Percentiles rank a stretch among this genome's conserved stretches.
Conservation (phyloP, 2,329 filamentous ascomycete species). For the Purpureocillium lavendulum region DNA sequence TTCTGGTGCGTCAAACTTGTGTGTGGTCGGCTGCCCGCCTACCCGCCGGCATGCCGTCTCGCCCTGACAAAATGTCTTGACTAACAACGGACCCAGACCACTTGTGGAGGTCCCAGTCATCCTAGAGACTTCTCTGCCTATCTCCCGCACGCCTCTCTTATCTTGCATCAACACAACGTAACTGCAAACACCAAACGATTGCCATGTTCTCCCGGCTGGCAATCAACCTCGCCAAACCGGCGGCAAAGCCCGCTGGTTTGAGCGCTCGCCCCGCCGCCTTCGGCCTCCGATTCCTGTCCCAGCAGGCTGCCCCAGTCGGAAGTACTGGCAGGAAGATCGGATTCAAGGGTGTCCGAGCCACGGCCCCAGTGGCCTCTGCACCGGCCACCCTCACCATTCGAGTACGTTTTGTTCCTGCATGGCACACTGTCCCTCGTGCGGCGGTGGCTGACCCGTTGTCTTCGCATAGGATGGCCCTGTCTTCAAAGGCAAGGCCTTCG, state of each 20-base stretch:
- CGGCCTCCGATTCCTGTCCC: slow-evolving; percentile 25
- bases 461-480: slow-evolving; percentile 72
- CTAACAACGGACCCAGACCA: slow-evolving; percentile 21
- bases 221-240: slow-evolving; percentile 42
- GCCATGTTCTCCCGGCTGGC: slow-evolving; percentile 55
- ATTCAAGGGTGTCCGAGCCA: slow-evolving; percentile 47
- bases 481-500: slow-evolving; percentile 94
- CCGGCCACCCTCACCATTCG: slow-evolving; percentile 88
- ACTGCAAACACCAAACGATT: slow-evolving; percentile 9
- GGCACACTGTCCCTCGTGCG: neutral
- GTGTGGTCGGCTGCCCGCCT: slow-evolving; percentile 25
- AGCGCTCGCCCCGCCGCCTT: slow-evolving; percentile 10
- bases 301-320: slow-evolving; percentile 46
- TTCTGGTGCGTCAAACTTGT: slow-evolving; percentile 53
- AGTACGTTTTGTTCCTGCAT: slow-evolving; percentile 37
- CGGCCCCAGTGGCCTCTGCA: slow-evolving; percentile 48
- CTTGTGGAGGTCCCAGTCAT: slow-evolving; percentile 31
- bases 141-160: slow-evolving; percentile 13
- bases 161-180: slow-evolving; percentile 4
- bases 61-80: slow-evolving; percentile 7
- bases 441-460: slow-evolving; percentile 11
- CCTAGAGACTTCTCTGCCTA: slow-evolving; percentile 13
- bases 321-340: slow-evolving; percentile 65
- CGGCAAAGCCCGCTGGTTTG: slow-evolving; percentile 32
- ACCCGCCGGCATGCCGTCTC: slow-evolving; percentile 21